These are phyloP conservation scores for Dalbergia cochinchinensis DNA, from an alignment of 306 rosid genomes.

Conservation along the genomic window DNA sequence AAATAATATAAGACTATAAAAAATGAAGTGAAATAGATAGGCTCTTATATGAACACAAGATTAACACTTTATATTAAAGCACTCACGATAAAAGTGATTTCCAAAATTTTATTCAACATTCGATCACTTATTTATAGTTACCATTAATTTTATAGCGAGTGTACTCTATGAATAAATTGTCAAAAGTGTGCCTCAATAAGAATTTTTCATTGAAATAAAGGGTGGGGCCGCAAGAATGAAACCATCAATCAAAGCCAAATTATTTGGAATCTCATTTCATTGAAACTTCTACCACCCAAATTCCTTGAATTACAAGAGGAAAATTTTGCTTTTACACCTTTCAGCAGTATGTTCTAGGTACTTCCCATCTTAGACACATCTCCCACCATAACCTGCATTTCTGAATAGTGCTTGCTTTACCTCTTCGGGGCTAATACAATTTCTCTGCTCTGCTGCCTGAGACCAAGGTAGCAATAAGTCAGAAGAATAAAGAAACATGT, in stretches of 20 bases:
- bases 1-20: no score
- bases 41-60: no score
- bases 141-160: no score
- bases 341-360: slow-evolving; percentile 41
- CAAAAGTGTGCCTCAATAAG: no score
- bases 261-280: slow-evolving; percentile 58
- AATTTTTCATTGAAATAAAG: slow-evolving; percentile 46
- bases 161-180: no score
- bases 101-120: no score
- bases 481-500: slow-evolving; percentile 28
- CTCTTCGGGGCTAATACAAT: slow-evolving; percentile 67
- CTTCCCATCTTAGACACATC: slow-evolving; percentile 66
- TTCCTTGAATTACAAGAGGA: slow-evolving; percentile 50
- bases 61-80: no score
- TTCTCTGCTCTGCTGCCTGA: slow-evolving; percentile 71
- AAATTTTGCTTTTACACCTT: slow-evolving; percentile 45
- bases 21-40: no score
- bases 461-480: slow-evolving; percentile 20
- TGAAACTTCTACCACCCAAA: slow-evolving; percentile 54
- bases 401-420: slow-evolving; percentile 92
- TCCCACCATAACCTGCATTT: slow-evolving; percentile 98
- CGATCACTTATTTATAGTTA: no score
- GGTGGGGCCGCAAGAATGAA: slow-evolving; percentile 48
- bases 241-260: slow-evolving; percentile 52
- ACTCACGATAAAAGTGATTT: no score